Conservation (phyloP, 78 protist species). For the Pelomyxa schiedti region DNA sequence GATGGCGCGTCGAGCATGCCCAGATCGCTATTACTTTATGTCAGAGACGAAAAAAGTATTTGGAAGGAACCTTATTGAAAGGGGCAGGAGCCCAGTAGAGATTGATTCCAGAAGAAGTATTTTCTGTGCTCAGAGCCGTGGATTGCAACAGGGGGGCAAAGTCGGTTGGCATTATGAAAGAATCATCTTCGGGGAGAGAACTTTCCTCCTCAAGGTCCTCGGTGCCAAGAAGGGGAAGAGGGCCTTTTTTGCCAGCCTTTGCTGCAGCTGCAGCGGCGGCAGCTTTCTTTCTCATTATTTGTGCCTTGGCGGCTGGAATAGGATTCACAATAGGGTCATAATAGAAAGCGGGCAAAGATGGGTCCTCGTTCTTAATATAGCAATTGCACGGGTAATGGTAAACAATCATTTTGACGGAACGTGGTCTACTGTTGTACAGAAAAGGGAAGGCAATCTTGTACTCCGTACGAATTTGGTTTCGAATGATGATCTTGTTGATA, state of each 20-base stretch:
- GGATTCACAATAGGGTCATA: slow-evolving; percentile 91
- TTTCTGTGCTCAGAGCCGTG: slow-evolving; percentile 68
- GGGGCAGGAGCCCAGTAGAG: slow-evolving; percentile 96
- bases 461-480: slow-evolving; percentile 94
- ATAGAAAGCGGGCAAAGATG: slow-evolving; percentile 88
- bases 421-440: slow-evolving; percentile 93
- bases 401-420: slow-evolving; percentile 59
- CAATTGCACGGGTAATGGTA: slow-evolving; percentile 82
- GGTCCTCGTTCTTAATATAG: slow-evolving; percentile 83
- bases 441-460: slow-evolving; percentile 95
- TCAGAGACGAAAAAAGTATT: too few species aligned
- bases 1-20: slow-evolving; percentile 78
- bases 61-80: too few species aligned
- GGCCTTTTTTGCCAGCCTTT: background rate
- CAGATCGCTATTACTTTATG: slow-evolving; percentile 79
- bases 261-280: background rate
- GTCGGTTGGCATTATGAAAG: slow-evolving; percentile 26
- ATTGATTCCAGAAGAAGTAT: slow-evolving; percentile 84
- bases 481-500: slow-evolving; percentile 92
- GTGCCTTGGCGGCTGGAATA: slow-evolving; percentile 59
- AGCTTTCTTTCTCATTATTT: too few species aligned
- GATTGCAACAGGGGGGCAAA: slow-evolving; percentile 48
- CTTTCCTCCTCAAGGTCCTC: background rate
- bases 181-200: slow-evolving; percentile 22
- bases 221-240: background rate